Evolutionary conservation across 768 basidiomycete species (phyloP), one percentile per base, ranked within the genome.

Genomic region (Clathrus columnatus): DNA sequence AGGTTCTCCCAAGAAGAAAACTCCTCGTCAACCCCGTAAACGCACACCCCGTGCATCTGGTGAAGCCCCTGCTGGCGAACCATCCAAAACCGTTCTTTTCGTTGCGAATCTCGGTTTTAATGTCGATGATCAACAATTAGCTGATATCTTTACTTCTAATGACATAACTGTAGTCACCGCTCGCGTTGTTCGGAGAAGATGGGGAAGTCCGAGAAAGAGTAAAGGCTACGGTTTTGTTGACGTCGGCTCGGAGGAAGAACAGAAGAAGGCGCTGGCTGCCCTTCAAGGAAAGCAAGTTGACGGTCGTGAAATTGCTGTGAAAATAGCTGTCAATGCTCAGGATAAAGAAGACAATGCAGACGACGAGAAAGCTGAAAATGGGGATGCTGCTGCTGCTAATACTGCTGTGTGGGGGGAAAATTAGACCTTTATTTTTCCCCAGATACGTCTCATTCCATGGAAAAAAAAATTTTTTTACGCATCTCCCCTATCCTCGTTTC

Each of bases 191-290:
- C 83, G 84, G 67, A 79, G 85, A 65, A 82, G 84, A 64, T 91
- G 81, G 78, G 91, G 90, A 3, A 80, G 81, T 43, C 85, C 86
- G 65, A 81, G 86, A 69, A 87, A 83, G 71, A 91, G 87, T 79
- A 95, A 95, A 73, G 95, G 95, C 55, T 98, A 94, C 70, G 95
- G 92, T 51, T 99, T 99, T 66, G 95, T 99, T 66, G 94, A 98
- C 63, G 91, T 96, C 60, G 91, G 87, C 59, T 74, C 75, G 62
- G 85, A 92, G 70, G 87, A 83, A 63, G 84, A 93, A 71, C 95
- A 99, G 75, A 70, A 84, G 69, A 91, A 92, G 75, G 95, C 92
- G 51, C 86, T 99, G 60, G 82, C 82, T 55, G 81, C 82, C 61
- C 79, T 93, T 59, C 79, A 93, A 63, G 92, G 90, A 68, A 91